Percentiles rank a stretch among this genome's conserved stretches.
Evolutionary conservation across 306 rosid genomes (phyloP).

Genomic region (barrel medic (Medicago truncatula)): DNA sequence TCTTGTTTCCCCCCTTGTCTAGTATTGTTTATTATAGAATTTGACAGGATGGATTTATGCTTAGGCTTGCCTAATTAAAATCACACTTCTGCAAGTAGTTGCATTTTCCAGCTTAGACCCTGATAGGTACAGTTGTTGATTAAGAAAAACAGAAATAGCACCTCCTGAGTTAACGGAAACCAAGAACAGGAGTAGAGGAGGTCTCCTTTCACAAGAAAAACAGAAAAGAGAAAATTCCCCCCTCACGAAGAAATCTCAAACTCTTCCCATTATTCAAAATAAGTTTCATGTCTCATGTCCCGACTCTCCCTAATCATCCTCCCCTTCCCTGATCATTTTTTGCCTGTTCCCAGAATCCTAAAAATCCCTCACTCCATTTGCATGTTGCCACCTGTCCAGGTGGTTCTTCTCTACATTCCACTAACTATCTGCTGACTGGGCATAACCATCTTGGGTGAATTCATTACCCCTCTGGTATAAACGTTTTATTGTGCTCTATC

Average conservation of each 20-base stretch:
- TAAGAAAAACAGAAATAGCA: conserved; percentile 25
- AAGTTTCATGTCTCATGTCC: conserved; percentile 2
- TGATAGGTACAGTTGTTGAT: conserved; percentile 13
- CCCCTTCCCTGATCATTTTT: conserved; percentile 15
- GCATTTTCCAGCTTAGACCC: conserved; percentile 20
- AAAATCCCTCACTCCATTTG: conserved; percentile 13
- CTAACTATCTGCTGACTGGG: not conserved
- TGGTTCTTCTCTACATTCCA: not conserved
- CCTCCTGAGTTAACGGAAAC: conserved; percentile 22
- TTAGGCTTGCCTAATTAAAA: conserved; percentile 30
- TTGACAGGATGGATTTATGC: conserved; percentile 25
- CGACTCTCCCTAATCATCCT: not conserved
- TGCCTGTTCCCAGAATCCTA: conserved; percentile 2
- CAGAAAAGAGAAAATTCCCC: not conserved
- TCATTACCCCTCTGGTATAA: not conserved
- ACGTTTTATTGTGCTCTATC: not conserved
- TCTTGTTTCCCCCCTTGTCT: not conserved
- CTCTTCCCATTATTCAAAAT: not conserved
- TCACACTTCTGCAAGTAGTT: conserved; percentile 22
- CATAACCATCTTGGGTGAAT: not conserved
- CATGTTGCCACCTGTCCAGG: conserved; percentile 12
- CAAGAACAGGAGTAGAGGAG: conserved; percentile 18
- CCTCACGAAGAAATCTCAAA: not conserved
- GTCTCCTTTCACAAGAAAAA: conserved; percentile 30
- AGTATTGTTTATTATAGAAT: conserved; percentile 8